phyloP scores from a whole-genome alignment of 2,329 filamentous ascomycete genomes.

The Aspergillus candidus region DNA sequence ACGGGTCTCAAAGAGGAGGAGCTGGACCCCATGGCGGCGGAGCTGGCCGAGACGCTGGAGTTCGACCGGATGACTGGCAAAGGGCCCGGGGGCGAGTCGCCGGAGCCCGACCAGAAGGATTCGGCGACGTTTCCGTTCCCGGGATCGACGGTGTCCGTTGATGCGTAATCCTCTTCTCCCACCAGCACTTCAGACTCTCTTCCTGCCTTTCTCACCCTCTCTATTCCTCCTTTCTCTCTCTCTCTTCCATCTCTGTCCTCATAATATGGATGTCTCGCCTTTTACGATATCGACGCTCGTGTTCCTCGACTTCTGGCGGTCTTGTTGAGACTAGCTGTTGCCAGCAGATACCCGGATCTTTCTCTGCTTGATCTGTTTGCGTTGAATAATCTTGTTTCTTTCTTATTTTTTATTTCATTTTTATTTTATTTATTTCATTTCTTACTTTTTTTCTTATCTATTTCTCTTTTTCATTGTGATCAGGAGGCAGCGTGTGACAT shows the following conservation, averaged over 20 bases:
- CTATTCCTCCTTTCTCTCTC: slow-evolving; percentile 14
- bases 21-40: slow-evolving; percentile 42
- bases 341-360: slow-evolving; percentile 32
- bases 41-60: slow-evolving; percentile 41
- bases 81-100: slow-evolving; percentile 21
- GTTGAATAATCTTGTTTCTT: slow-evolving; percentile 5
- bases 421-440: no score
- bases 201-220: slow-evolving; percentile 6
- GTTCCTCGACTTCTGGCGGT: slow-evolving; percentile 15
- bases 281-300: slow-evolving; percentile 2
- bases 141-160: slow-evolving; percentile 27
- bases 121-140: slow-evolving; percentile 21
- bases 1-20: slow-evolving; percentile 44
- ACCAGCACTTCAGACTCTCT: background rate
- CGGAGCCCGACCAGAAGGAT: slow-evolving; percentile 25
- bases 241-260: slow-evolving; percentile 9
- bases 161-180: slow-evolving; percentile 15
- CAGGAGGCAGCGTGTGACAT: no score
- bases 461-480: no score
- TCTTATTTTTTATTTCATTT: no score
- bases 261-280: slow-evolving; percentile 7
- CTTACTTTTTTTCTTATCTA: no score
- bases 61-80: slow-evolving; percentile 38
- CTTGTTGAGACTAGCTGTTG: slow-evolving; percentile 11
- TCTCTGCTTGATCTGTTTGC: slow-evolving; percentile 5